Conservation (phyloP, 345 rosid genomes). For the Anastatica hierochuntica region DNA sequence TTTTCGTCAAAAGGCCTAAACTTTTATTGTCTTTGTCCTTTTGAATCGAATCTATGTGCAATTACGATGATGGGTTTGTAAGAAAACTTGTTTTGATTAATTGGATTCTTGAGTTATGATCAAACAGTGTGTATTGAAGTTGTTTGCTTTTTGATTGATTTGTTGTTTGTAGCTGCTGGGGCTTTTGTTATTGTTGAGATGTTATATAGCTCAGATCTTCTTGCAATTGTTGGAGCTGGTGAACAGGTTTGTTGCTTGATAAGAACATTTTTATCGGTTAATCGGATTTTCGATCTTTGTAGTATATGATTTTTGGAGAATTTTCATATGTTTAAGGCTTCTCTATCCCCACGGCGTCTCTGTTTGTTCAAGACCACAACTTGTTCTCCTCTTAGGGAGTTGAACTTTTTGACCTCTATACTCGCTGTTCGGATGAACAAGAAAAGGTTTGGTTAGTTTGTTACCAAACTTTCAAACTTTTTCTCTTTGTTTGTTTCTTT, state of each 20-base stretch:
- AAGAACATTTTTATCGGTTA: not conserved
- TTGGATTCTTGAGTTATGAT: not conserved
- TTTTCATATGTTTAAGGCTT: constrained; percentile 41
- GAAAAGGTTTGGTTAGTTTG: constrained; percentile 50
- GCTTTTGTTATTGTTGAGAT: constrained; percentile 75
- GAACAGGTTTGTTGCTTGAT: constrained; percentile 56
- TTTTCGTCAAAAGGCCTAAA: not conserved
- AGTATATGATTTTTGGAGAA: constrained; percentile 7
- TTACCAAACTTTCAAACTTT: not conserved
- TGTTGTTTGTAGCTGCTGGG: constrained; percentile 47
- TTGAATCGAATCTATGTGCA: not conserved
- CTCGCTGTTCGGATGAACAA: constrained; percentile 73
- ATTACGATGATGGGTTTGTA: constrained; percentile 4
- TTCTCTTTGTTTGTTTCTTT: not conserved
- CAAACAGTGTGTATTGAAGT: constrained; percentile 8
- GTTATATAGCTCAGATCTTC: constrained; percentile 82
- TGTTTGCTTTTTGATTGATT: constrained; percentile 10
- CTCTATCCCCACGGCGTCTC: constrained; percentile 72
- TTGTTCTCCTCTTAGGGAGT: constrained; percentile 55
- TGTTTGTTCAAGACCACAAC: constrained; percentile 67
- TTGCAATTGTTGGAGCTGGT: constrained; percentile 95
- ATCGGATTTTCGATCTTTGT: not conserved
- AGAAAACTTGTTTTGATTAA: not conserved
- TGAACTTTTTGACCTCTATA: constrained; percentile 73
- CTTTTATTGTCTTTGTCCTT: not conserved